Percentiles rank a stretch among this genome's conserved stretches.
Evolutionary conservation across 2,329 filamentous ascomycete species (phyloP).

Genomic region (Botrytis tulipae): DNA sequence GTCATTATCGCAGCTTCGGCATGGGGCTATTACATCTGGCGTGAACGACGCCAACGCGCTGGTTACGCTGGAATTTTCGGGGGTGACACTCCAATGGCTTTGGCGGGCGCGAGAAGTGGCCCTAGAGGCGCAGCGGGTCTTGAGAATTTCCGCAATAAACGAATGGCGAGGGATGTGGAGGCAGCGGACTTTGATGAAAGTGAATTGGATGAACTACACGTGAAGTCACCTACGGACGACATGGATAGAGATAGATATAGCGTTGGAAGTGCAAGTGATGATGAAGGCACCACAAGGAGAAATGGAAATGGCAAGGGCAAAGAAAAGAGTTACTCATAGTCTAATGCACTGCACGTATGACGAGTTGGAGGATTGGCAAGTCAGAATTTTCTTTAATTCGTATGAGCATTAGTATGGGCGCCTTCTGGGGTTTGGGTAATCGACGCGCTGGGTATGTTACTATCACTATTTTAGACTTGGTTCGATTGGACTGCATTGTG

Average conservation of each 20-base stretch:
- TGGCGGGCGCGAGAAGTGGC: constrained; percentile 32
- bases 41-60: constrained; percentile 54
- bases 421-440: background rate
- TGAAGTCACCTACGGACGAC: constrained; percentile 36
- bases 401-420: constrained; percentile 9
- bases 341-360: background rate
- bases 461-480: constrained; percentile 14
- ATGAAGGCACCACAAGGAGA: constrained; percentile 40
- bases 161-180: constrained; percentile 54
- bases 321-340: constrained; percentile 22
- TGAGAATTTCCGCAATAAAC: constrained; percentile 49
- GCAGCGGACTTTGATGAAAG: constrained; percentile 65
- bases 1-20: constrained; percentile 60
- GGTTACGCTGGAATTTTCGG: constrained; percentile 50
- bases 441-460: background rate
- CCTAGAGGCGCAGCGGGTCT: constrained; percentile 41
- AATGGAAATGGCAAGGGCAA: constrained; percentile 29
- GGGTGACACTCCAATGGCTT: constrained; percentile 34
- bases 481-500: background rate
- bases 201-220: constrained; percentile 60
- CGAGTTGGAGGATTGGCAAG: background rate
- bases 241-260: constrained; percentile 52
- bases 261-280: constrained; percentile 57
- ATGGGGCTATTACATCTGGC: constrained; percentile 66
- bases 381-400: background rate